Percentiles rank a stretch among this genome's conserved stretches.
Conservation (phyloP, 1,139 yeast species). For the Debaryomyces nepalensis region DNA sequence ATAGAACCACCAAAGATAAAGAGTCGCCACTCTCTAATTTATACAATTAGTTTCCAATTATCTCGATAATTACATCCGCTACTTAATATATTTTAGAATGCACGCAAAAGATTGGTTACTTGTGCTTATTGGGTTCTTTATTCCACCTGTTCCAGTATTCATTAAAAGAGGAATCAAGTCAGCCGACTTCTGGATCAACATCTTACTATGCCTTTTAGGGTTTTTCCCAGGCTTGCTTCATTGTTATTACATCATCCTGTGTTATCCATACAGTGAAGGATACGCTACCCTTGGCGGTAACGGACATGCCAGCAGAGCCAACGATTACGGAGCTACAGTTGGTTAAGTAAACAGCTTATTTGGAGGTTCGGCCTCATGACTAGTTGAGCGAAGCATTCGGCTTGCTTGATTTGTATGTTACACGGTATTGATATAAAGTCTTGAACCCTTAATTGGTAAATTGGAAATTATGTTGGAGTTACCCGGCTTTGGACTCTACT, state of each 20-base stretch:
- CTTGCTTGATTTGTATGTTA: too few species aligned
- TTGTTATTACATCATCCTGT: conserved; percentile 61
- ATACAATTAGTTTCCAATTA: too few species aligned
- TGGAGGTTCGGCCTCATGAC: background rate
- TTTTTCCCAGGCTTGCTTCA: conserved; percentile 81
- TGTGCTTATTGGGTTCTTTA: conserved; percentile 75
- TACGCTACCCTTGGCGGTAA: conserved; percentile 34
- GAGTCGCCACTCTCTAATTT: too few species aligned
- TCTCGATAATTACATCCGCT: background rate
- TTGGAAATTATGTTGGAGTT: background rate
- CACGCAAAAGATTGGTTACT: conserved; percentile 79
- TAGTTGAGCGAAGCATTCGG: too few species aligned
- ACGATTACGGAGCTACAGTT: conserved; percentile 34
- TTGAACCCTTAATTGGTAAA: background rate
- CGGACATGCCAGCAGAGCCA: conserved; percentile 33
- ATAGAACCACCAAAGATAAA: too few species aligned
- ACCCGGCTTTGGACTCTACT: background rate
- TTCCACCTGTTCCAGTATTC: conserved; percentile 85
- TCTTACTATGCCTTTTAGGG: conserved; percentile 76
- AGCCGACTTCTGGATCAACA: conserved; percentile 73
- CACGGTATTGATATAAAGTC: background rate
- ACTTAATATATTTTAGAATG: conserved; percentile 32
- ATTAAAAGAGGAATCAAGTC: conserved; percentile 76
- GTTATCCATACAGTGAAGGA: conserved; percentile 54
- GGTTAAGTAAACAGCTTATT: background rate